Percentiles rank a stretch among this genome's conserved stretches.
phyloP scores from a whole-genome alignment of 176 grass and related monocot genomes.

The Avena insularis region DNA sequence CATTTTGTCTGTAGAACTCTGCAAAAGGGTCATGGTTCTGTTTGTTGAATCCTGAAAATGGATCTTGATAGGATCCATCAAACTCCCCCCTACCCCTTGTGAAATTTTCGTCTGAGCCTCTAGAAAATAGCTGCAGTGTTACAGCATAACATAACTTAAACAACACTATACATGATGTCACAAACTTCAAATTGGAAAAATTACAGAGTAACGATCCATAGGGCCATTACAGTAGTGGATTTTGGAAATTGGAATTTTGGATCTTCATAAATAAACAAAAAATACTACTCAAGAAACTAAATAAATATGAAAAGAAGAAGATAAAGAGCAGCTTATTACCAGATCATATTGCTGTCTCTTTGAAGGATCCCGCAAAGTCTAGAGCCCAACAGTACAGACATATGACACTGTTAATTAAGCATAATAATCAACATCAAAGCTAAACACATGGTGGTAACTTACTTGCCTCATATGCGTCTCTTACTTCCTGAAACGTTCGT shows the following conservation, averaged over 20 bases:
- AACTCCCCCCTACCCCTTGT: conserved; percentile 47
- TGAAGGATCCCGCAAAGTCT: conserved; percentile 86
- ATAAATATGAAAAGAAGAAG: conserved; percentile 2
- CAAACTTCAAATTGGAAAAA: conserved; percentile 33
- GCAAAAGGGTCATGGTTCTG: conserved; percentile 71
- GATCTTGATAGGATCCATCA: conserved; percentile 64
- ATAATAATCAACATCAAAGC: conserved; percentile 30
- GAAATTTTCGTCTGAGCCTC: conserved; percentile 54
- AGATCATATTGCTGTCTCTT: conserved; percentile 81
- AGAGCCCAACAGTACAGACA: conserved; percentile 43
- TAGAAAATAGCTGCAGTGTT: conserved; percentile 63
- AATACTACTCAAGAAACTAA: not conserved
- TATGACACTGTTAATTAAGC: conserved; percentile 37
- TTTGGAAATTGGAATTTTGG: not conserved
- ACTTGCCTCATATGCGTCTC: conserved; percentile 94
- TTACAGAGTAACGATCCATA: not conserved
- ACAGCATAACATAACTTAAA: conserved; percentile 30
- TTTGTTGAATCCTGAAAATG: conserved; percentile 71
- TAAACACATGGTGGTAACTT: conserved; percentile 41
- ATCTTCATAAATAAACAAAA: conserved; percentile 4
- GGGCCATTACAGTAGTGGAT: not conserved
- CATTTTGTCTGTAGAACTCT: conserved; percentile 67
- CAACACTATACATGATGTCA: not conserved
- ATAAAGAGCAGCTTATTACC: conserved; percentile 58
- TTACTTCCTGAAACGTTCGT: conserved; percentile 92